phyloP scores from a whole-genome alignment of 140 eudicot species.

The Stevia rebaudiana region DNA sequence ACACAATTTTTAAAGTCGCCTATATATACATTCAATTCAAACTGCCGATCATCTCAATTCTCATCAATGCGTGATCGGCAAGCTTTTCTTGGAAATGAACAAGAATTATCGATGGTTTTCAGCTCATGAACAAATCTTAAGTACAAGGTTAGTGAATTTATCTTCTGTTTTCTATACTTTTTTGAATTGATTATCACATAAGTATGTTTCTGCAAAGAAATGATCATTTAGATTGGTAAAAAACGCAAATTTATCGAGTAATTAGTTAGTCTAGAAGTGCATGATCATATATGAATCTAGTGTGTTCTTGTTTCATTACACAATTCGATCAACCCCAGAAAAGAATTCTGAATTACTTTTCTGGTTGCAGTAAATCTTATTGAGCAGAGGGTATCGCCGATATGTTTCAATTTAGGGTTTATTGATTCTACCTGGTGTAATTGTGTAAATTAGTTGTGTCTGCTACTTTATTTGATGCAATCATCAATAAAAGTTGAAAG shows the following conservation, averaged over 20 bases:
- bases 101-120: slow-evolving; percentile 8
- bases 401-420: neutral
- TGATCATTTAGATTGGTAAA: neutral
- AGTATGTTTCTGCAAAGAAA: neutral
- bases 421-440: neutral
- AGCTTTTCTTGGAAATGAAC: neutral
- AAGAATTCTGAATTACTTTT: no score
- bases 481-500: neutral
- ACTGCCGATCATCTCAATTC: slow-evolving; percentile 7
- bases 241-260: neutral
- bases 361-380: no score
- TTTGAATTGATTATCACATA: slow-evolving; percentile 1
- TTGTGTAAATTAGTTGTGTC: neutral
- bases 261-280: neutral
- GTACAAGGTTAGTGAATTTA: slow-evolving; percentile 8
- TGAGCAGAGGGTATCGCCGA: no score
- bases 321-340: no score
- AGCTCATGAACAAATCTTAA: slow-evolving; percentile 7
- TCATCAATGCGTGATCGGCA: slow-evolving; percentile 17
- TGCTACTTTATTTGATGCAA: neutral
- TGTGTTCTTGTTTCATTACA: neutral
- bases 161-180: neutral
- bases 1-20: neutral
- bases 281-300: neutral
- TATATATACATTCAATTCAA: slow-evolving; percentile 3